Base-by-base conservation (phyloP, 768 basidiomycete genomes). In the Sistotremastrum suecicum region DNA sequence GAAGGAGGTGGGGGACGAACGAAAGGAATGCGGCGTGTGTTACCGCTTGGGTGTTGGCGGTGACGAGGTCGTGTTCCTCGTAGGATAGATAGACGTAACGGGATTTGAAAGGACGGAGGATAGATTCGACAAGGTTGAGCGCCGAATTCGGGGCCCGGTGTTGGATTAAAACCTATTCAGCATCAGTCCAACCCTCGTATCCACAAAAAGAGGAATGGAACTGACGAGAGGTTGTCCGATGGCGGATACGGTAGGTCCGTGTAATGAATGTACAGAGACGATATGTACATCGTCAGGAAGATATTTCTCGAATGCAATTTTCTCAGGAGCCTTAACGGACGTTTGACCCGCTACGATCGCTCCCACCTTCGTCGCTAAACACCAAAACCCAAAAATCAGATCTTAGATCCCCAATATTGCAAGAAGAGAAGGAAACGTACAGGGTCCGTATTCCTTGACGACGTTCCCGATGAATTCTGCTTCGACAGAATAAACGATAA, bases 11-110 rank as follows among this genome's bases (percentile, higher is more conserved):
- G 6, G 35, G 34, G 20, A 50, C 62, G 10, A 60, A 91, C 92
- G 82, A 89, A 12, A 99, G 69, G 68, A 98, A 98, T 0, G 95
- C 95, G 8, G 94, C 94, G 55, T 99, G 95, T 0, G 90, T 97
- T 9, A 95, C 94, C 0, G 94, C 95, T 62, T 99, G 95, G 0
- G 95, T 98, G 54, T 98, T 98, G 8, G 95, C 95, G 0, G 95
- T 99, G 41, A 98, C 86, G 37, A 77, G 70, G 56, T 99, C 95
- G 56, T 99, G 95, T 45, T 97, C 90, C 50, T 92, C 86, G 62
- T 95, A 98, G n/a, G 80, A 82, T 37, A 99, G 69, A 59, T 97
- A 80, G 36, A 99, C 94, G 54, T 79, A 88, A 45, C 91, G 78
- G 2, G 85, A 88, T 40, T 74, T 69, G 56, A 98, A 78, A 11